A percentile compares a stretch with the other conserved stretches of the same genome.
Conservation (phyloP, 140 eudicot genomes). For the Senecio squalidus region DNA sequence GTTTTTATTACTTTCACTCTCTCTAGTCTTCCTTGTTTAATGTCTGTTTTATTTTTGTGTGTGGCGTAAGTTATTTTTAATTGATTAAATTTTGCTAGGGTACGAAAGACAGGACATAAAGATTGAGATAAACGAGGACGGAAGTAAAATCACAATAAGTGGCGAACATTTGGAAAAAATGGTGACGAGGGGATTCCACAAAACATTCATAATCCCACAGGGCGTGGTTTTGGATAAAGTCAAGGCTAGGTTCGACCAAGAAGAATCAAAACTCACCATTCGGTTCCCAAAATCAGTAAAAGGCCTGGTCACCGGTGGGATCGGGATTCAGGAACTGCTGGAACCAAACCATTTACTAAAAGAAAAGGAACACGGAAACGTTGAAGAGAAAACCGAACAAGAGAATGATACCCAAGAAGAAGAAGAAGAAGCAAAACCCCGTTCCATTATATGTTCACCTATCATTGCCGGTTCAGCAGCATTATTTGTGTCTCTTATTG, state of each 20-base stretch:
- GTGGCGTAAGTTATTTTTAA: not conserved
- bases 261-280: conserved; percentile 39
- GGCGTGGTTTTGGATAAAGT: conserved; percentile 70
- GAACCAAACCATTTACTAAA: conserved; percentile 1
- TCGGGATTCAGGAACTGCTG: conserved; percentile 34
- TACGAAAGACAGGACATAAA: conserved; percentile 47
- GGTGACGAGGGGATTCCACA: conserved; percentile 37
- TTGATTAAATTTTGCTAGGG: conserved; percentile 35
- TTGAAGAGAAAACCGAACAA: not conserved
- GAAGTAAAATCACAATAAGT: conserved; percentile 46
- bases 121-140: conserved; percentile 74
- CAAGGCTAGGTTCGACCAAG: conserved; percentile 51
- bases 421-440: conserved; percentile 16
- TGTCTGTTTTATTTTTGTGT: no score
- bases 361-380: not conserved
- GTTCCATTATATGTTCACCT: conserved; percentile 29
- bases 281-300: conserved; percentile 58
- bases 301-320: conserved; percentile 44
- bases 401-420: conserved; percentile 17
- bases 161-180: conserved; percentile 52
- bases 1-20: conserved; percentile 16
- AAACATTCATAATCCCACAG: conserved; percentile 56
- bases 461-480: conserved; percentile 76
- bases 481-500: conserved; percentile 49
- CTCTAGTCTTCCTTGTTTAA: not conserved